Base-by-base conservation (phyloP, 2,329 filamentous ascomycete genomes). In the Aureobasidium zeae region DNA sequence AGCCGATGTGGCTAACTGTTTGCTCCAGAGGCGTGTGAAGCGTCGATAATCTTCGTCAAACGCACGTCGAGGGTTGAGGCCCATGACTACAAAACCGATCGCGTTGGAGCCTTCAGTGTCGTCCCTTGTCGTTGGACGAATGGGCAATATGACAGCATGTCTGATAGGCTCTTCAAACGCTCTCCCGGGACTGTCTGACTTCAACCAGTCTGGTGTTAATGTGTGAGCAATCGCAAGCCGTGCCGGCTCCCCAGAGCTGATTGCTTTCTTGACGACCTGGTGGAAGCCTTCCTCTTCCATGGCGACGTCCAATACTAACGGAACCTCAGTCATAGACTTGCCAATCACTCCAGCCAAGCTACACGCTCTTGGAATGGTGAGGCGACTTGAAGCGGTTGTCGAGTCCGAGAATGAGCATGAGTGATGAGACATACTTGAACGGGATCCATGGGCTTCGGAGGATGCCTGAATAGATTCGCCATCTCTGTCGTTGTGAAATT, bases 11-110 rank as follows among this genome's bases (percentile, higher is more conserved):
- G 53, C 52, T 4, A 62, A 42, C 6, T 59, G 44, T 11, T 58
- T 51, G n/a, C 52, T 49, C 44, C 54, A 51, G 5, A 62, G 53
- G 12, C 55, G 49, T 10, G 60, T 51, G 15, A 57, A 63, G 22
- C 54, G 52, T 21, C 58, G 52, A 31, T 63, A 63, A 5, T 57
- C 53, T 8, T 54, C 50, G n/a, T 63, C 59, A 24, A 55, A 63
- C 0, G 56, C 54, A 9, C 59, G 50, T 2, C 56, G 52, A 3
- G 59, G 57, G 25, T 61, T 63, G 5, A 61, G 33, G 0, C 60
- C 61, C 19, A 62, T 47, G 2, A 63, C 53, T 4, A 63, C 26
- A 21, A 62, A 61, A 1, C 59, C 59, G 24, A 57, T 52, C 3
- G 57, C 51, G 19, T 59, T 56, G 9, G 55, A 52, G 4, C 36